Conservation (phyloP, 2,329 filamentous ascomycete genomes). For the Hypoxylon sp. region DNA sequence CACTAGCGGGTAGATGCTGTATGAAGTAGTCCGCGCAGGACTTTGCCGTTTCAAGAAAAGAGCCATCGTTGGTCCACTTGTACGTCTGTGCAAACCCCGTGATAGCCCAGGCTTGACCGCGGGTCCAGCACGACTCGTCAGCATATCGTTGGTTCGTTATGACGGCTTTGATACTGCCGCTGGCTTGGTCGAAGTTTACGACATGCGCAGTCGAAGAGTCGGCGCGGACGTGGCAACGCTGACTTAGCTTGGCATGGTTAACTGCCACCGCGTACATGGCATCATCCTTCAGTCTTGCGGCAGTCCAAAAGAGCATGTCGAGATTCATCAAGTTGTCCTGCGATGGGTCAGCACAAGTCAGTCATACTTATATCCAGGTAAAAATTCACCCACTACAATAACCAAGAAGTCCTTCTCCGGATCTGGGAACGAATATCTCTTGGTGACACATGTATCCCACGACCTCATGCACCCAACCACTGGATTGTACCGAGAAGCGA, state of each 20-base stretch:
- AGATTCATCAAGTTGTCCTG: conserved; percentile 58
- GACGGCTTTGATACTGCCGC: conserved; percentile 54
- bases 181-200: conserved; percentile 59
- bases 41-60: conserved; percentile 58
- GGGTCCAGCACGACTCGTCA: conserved; percentile 59
- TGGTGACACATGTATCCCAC: conserved; percentile 59
- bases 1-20: conserved; percentile 50
- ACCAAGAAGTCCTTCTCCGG: conserved; percentile 54
- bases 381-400: conserved; percentile 56
- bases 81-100: conserved; percentile 61
- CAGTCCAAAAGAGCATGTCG: conserved; percentile 57
- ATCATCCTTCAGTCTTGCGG: conserved; percentile 50
- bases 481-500: conserved; percentile 53
- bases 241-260: conserved; percentile 55
- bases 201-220: conserved; percentile 57
- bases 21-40: conserved; percentile 61
- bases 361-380: not conserved
- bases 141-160: conserved; percentile 61
- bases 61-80: conserved; percentile 57
- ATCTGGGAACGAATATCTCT: conserved; percentile 53
- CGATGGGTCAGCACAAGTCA: conserved; percentile 25
- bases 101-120: conserved; percentile 63
- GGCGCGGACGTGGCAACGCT: conserved; percentile 54
- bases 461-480: conserved; percentile 54
- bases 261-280: conserved; percentile 46